Evolutionary conservation across 139 green algal species (phyloP).

Genomic region (Ettlia oleoabundans): DNA sequence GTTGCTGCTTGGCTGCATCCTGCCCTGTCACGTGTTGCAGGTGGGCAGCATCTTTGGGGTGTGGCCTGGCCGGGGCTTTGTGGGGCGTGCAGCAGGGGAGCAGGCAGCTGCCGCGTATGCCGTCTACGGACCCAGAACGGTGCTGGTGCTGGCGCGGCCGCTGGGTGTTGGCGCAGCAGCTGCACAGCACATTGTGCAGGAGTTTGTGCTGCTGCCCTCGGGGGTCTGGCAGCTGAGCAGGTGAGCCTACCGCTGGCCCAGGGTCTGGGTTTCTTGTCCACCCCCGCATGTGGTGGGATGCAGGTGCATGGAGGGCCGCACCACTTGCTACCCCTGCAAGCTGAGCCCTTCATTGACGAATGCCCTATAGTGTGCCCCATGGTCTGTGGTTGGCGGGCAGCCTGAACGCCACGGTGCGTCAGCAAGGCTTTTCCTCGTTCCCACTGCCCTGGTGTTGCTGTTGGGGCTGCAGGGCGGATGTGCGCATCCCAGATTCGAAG

Average conservation of each 20-base stretch:
- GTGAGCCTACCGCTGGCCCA: neutral
- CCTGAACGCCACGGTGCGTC: too few relatives aligned
- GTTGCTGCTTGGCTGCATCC: neutral
- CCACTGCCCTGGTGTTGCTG: neutral
- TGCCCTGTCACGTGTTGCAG: neutral
- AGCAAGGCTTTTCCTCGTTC: too few relatives aligned
- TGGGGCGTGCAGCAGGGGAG: constrained; percentile 63
- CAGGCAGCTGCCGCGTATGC: constrained; percentile 77
- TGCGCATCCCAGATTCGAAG: constrained; percentile 45
- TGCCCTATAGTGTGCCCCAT: too few relatives aligned
- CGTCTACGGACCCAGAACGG: constrained; percentile 81
- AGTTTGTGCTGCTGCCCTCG: constrained; percentile 42
- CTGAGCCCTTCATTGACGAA: too few relatives aligned
- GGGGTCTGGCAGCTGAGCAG: constrained; percentile 20
- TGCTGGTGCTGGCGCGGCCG: constrained; percentile 75
- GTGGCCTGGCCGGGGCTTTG: constrained; percentile 65
- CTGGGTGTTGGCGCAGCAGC: too few relatives aligned
- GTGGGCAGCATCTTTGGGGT: constrained; percentile 86
- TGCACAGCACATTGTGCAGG: constrained; percentile 42
- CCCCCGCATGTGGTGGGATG: too few relatives aligned
- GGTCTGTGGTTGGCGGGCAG: neutral
- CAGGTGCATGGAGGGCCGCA: too few relatives aligned
- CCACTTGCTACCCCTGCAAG: too few relatives aligned
- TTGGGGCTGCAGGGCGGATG: constrained; percentile 11
- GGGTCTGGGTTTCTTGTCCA: too few relatives aligned